Evolutionary conservation across 75 land plant species (phyloP).

Genomic region (Pinus taeda): DNA sequence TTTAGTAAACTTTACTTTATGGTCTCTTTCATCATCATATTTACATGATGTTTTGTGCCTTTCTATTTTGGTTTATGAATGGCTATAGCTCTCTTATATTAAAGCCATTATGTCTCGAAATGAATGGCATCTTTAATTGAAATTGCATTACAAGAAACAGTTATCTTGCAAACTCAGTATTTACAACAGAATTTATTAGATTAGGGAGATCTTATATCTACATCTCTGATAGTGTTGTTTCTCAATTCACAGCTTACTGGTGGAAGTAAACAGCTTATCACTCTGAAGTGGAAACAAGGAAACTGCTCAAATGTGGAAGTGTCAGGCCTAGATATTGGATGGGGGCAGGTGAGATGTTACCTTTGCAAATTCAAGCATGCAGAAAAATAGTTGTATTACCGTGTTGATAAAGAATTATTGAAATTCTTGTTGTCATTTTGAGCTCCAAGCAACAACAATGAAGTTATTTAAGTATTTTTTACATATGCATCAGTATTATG

Average conservation of each 20-base stretch:
- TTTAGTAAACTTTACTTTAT: no score
- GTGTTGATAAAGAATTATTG: no score
- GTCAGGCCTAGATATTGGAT: conserved; percentile 96
- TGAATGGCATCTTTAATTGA: not conserved
- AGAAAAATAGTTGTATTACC: not conserved
- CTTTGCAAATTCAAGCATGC: not conserved
- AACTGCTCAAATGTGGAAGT: conserved; percentile 68
- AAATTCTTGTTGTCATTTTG: no score
- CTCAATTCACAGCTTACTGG: conserved; percentile 69
- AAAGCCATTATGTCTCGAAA: not conserved
- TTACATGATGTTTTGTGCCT: not conserved
- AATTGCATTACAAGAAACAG: not conserved
- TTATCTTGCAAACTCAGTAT: no score
- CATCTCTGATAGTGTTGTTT: not conserved
- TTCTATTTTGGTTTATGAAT: not conserved
- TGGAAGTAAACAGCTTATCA: conserved; percentile 37
- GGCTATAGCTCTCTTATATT: not conserved
- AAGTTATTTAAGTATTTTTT: no score
- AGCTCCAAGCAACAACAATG: no score
- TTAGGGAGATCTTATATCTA: not conserved
- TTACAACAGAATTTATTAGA: no score
- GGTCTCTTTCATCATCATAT: no score
- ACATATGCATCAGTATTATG: no score
- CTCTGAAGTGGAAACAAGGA: conserved; percentile 52
- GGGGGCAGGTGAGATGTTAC: conserved; percentile 75